phyloP scores from a whole-genome alignment of 768 basidiomycete species.

The Suillus sp. region DNA sequence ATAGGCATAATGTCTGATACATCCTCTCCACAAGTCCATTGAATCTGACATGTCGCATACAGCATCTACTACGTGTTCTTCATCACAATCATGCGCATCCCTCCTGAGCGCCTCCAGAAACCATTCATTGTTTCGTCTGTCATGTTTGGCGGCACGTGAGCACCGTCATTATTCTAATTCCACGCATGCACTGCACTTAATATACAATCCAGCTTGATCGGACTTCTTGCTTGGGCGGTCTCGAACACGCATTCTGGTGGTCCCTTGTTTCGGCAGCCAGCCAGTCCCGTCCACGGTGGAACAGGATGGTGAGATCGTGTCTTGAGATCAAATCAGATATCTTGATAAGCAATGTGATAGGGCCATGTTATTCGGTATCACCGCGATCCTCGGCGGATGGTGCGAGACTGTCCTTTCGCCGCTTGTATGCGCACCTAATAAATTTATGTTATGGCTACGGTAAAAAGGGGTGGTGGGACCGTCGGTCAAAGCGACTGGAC shows the following conservation, averaged over 20 bases:
- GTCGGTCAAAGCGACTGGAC: conserved; percentile 1
- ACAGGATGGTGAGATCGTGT: conserved; percentile 3
- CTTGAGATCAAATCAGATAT: not conserved
- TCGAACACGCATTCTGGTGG: conserved; percentile 19
- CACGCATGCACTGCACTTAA: not conserved
- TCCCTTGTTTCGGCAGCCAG: conserved; percentile 16
- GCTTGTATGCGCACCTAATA: not conserved
- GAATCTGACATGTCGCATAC: not conserved
- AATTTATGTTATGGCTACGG: not conserved
- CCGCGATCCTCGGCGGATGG: conserved; percentile 1
- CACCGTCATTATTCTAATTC: not conserved
- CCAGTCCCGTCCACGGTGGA: conserved; percentile 12
- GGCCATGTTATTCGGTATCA: conserved; percentile 4
- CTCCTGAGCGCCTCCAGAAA: conserved; percentile 1
- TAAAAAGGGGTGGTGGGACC: not conserved
- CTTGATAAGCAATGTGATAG: not conserved
- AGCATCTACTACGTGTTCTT: not conserved
- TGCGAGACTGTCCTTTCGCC: not conserved
- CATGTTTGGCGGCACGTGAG: conserved; percentile 3
- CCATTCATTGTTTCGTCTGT: not conserved
- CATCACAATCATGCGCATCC: not conserved
- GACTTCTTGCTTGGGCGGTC: conserved; percentile 21
- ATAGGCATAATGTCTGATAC: conserved; percentile 5
- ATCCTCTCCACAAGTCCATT: not conserved
- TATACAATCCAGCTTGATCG: conserved; percentile 18